Evolutionary conservation across 177 flowering plant species (phyloP), one percentile per base, ranked within the genome.

Genomic region (Telopea speciosissima): DNA sequence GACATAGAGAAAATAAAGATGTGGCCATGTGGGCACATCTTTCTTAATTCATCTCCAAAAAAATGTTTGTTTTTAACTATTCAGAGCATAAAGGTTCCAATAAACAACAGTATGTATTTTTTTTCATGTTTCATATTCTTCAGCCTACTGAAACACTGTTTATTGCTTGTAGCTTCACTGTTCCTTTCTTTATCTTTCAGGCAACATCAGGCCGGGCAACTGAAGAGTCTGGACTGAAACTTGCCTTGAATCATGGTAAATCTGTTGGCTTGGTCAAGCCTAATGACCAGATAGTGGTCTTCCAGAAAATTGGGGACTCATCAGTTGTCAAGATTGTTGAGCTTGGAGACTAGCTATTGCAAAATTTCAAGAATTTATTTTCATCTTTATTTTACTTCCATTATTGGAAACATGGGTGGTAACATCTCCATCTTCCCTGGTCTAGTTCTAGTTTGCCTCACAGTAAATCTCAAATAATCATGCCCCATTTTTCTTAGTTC

Each of bases 261-360:
- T 58, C 70, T 6, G 69, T 77, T 26, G 86, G 86, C 23, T 45
- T 83, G 68, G 72, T 83, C 58, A 83, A 79, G 73, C 77, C 72
- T 49, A 31, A 81, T 56, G 88, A 85, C 62, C 77, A 74, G 74
- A 81, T 81, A 14, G 88, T 85, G 21, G 79, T 85, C 63, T 85
- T 81, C 67, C 78, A 85, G 67, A 85, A 85, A 68, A 62, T 85
- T 21, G 84, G 83, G 42, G 84, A 83, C 67, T 78, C 85, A 2
- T 75, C 82, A 14, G 86, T 81, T 22, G 79, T 77, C 23, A 83
- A 81, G 71, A 82, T 84, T n/a, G 64, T 83, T 54, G 79, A 81
- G 54, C 31, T 78, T 71, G 63, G 74, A 9, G 74, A 74, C 64
- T 80, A 76, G 72, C 28, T 52, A 17, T 8, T 56, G 7, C 1